These are phyloP conservation scores for Alternaria brassicicola DNA, from an alignment of 2,329 filamentous ascomycete species.

Conservation along the genomic window DNA sequence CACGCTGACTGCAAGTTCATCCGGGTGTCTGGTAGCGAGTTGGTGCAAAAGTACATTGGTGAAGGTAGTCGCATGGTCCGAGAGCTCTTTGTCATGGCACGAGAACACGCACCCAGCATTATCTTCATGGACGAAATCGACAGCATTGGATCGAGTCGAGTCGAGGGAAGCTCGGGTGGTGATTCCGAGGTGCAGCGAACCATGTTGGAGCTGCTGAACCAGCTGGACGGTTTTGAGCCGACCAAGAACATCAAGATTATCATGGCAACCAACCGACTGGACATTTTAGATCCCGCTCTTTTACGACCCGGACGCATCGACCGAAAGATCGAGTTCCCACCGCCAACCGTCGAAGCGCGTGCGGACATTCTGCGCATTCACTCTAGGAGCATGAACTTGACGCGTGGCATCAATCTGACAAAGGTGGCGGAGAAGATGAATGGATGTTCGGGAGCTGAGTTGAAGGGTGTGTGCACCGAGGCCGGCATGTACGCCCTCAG, in stretches of 20 bases:
- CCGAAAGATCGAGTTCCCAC: conserved; percentile 98
- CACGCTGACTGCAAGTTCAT: conserved; percentile 99
- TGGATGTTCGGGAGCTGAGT: conserved; percentile 93
- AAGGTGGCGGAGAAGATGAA: conserved; percentile 99
- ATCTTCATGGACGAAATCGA: conserved; percentile 99
- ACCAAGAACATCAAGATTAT: conserved; percentile 99
- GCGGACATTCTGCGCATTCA: conserved; percentile 98
- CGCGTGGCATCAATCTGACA: conserved; percentile 92
- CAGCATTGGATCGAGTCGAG: conserved; percentile 95
- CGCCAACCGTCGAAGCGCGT: conserved; percentile 92
- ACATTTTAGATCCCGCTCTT: conserved; percentile 94
- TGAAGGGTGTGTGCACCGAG: conserved; percentile 99
- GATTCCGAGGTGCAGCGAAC: conserved; percentile 98
- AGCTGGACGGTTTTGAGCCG: conserved; percentile 97
- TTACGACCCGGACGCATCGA: conserved; percentile 97
- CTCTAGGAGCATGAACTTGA: conserved; percentile 97
- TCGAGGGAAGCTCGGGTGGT: conserved; percentile 92
- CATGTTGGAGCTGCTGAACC: conserved; percentile 97
- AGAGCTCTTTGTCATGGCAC: conserved; percentile 98
- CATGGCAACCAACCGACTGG: conserved; percentile 98
- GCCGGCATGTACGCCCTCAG: conserved; percentile 97
- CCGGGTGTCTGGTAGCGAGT: conserved; percentile 89
- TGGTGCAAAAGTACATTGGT: conserved; percentile 99
- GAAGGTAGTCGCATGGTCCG: conserved; percentile 98
- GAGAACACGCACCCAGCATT: conserved; percentile 96